These are phyloP conservation scores for Bretziella fagacearum DNA, from an alignment of 2,329 filamentous ascomycete genomes.

Conservation along the genomic window DNA sequence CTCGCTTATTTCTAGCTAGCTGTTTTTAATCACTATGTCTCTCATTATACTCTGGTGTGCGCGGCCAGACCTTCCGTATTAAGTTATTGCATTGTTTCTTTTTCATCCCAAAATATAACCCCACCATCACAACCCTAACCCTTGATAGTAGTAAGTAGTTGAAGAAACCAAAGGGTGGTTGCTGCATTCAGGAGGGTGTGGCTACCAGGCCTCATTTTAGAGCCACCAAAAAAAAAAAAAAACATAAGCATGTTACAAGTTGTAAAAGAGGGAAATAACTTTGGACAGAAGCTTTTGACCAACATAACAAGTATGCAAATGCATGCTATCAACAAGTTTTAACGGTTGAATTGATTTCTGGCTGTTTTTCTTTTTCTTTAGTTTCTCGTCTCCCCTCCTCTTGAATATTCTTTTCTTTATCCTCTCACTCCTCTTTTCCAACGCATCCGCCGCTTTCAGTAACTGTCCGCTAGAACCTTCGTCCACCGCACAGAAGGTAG, in stretches of 20 bases:
- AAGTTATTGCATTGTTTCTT: neutral
- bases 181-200: neutral
- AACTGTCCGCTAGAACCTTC: too few relatives aligned
- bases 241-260: neutral
- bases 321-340: too few relatives aligned
- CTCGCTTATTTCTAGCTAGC: neutral
- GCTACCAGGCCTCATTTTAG: slow-evolving; percentile 2
- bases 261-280: neutral
- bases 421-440: too few relatives aligned
- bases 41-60: neutral
- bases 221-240: neutral
- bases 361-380: neutral
- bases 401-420: too few relatives aligned
- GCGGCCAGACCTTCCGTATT: neutral
- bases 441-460: too few relatives aligned
- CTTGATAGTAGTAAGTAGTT: too few relatives aligned
- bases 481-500: neutral
- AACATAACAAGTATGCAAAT: too few relatives aligned
- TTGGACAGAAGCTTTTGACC: neutral
- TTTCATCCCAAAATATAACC: neutral
- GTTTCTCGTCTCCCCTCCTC: too few relatives aligned
- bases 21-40: neutral
- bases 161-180: too few relatives aligned
- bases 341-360: too few relatives aligned
- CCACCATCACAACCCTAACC: neutral